Percentiles rank a stretch among this genome's conserved stretches.
Conservation (phyloP, 2,329 filamentous ascomycete species). For the Colletotrichum endophyticum region DNA sequence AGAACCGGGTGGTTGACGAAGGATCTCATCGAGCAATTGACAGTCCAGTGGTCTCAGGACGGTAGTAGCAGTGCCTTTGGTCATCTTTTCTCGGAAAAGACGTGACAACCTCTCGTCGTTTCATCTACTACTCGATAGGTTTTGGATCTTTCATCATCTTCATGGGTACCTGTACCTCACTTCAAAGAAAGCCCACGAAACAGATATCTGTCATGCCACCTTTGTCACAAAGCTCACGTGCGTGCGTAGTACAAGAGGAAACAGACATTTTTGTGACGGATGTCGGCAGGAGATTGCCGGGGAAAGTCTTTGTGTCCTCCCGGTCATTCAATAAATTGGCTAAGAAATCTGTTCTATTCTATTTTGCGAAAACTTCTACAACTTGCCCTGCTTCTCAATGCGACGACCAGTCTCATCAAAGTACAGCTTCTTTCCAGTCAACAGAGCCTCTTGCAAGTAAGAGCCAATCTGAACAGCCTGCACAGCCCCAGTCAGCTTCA, state of each 20-base stretch:
- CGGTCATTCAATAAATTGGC: background rate
- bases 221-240: no score
- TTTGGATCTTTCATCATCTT: background rate
- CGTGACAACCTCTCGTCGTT: background rate
- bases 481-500: slow-evolving; percentile 64
- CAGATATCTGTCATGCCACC: no score
- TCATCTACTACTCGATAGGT: background rate
- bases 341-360: background rate
- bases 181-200: fast-evolving
- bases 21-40: background rate
- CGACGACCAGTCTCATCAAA: slow-evolving; percentile 60
- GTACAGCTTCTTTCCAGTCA: slow-evolving; percentile 58
- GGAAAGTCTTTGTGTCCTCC: background rate
- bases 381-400: slow-evolving; percentile 40
- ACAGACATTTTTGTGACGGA: no score
- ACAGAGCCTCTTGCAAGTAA: slow-evolving; percentile 62
- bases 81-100: background rate
- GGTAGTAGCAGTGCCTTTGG: background rate
- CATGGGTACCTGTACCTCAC: background rate
- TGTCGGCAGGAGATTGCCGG: no score
- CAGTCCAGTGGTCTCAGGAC: background rate
- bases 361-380: slow-evolving; percentile 26
- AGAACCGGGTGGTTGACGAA: slow-evolving; percentile 3
- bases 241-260: no score
- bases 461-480: slow-evolving; percentile 65